These are phyloP conservation scores for Sisymbrium altissimum DNA, from an alignment of 345 rosid species.

Conservation along the genomic window DNA sequence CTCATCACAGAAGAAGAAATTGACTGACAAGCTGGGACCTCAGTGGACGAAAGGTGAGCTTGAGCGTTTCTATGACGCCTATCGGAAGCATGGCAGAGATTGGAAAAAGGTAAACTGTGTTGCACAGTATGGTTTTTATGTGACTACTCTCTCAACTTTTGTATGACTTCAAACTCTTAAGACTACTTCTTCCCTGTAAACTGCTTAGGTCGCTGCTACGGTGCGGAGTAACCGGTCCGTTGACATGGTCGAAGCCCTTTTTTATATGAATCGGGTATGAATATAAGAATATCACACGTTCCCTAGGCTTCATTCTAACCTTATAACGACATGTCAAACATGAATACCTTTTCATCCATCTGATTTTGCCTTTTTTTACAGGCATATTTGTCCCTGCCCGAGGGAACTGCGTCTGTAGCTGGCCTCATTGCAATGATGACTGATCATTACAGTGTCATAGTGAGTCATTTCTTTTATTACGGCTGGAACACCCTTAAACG, in stretches of 20 bases:
- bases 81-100: slow-evolving; percentile 67
- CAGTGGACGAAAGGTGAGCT: slow-evolving; percentile 90
- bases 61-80: slow-evolving; percentile 77
- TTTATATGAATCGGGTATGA: slow-evolving; percentile 69
- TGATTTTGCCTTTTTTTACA: slow-evolving; percentile 32
- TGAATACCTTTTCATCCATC: neutral
- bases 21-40: slow-evolving; percentile 78
- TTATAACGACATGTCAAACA: neutral
- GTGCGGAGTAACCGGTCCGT: slow-evolving; percentile 58
- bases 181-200: neutral
- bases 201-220: slow-evolving; percentile 57
- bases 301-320: neutral
- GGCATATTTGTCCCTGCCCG: slow-evolving; percentile 96
- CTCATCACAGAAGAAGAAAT: slow-evolving; percentile 57
- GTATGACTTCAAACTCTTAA: neutral
- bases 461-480: slow-evolving; percentile 33
- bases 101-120: slow-evolving; percentile 72
- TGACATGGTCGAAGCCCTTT: slow-evolving; percentile 93
- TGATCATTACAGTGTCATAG: slow-evolving; percentile 82
- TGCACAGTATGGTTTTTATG: neutral
- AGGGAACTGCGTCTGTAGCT: slow-evolving; percentile 83
- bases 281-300: neutral
- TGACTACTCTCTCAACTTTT: neutral
- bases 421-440: slow-evolving; percentile 99
- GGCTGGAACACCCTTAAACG: neutral